Evolutionary conservation across 2,329 filamentous ascomycete genomes (phyloP).

Genomic region (Apiospora kogelbergensis): DNA sequence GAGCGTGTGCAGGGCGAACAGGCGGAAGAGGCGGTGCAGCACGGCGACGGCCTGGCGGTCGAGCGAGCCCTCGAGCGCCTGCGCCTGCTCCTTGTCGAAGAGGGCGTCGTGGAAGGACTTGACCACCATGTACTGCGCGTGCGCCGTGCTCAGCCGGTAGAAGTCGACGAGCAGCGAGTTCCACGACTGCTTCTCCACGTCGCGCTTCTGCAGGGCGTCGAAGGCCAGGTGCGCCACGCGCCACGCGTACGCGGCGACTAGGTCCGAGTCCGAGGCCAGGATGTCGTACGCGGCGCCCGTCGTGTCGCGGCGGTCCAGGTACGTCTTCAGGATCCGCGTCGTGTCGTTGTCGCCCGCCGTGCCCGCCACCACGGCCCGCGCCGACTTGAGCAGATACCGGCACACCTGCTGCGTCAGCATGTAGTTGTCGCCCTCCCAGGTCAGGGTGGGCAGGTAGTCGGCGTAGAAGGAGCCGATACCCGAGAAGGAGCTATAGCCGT

Average conservation of each 20-base stretch:
- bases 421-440: constrained; percentile 80
- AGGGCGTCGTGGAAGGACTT: constrained; percentile 64
- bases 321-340: constrained; percentile 63
- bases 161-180: constrained; percentile 78
- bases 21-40: constrained; percentile 76
- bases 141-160: constrained; percentile 72
- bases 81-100: constrained; percentile 28
- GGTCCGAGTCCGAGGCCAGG: constrained; percentile 66
- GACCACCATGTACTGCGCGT: constrained; percentile 75
- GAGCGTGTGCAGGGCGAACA: constrained; percentile 63
- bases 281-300: constrained; percentile 74
- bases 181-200: constrained; percentile 74
- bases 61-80: constrained; percentile 50
- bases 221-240: constrained; percentile 73
- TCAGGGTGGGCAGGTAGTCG: constrained; percentile 69
- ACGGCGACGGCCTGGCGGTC: constrained; percentile 57
- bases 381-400: constrained; percentile 74
- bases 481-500: constrained; percentile 73
- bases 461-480: constrained; percentile 76
- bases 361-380: constrained; percentile 66
- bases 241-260: constrained; percentile 76
- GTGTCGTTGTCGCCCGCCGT: constrained; percentile 66
- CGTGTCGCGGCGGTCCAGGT: constrained; percentile 60
- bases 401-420: constrained; percentile 81
- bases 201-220: constrained; percentile 71